phyloP scores from a whole-genome alignment of 2,329 filamentous ascomycete genomes.

The Diaporthe caulivora region DNA sequence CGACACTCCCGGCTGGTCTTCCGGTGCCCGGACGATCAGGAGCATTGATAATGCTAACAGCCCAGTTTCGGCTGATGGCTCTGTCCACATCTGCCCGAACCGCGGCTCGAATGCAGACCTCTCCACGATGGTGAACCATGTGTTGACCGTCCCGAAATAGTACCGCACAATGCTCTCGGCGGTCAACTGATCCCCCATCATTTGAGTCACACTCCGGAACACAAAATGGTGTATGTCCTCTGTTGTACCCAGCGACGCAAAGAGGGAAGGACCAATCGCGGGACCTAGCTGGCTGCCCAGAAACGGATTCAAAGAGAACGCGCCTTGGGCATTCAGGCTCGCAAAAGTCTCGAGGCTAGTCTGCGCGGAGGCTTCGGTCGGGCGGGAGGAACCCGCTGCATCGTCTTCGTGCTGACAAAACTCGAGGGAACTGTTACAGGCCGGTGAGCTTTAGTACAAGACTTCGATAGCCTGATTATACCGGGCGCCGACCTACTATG shows the following conservation, averaged over 20 bases:
- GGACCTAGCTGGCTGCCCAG: constrained; percentile 39
- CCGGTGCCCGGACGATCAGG: constrained; percentile 43
- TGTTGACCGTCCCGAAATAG: constrained; percentile 47
- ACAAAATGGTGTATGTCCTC: constrained; percentile 45
- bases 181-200: constrained; percentile 42
- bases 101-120: constrained; percentile 42
- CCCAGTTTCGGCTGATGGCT: constrained; percentile 46
- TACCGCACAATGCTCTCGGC: constrained; percentile 43
- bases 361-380: constrained; percentile 31
- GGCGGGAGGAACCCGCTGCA: constrained; percentile 28
- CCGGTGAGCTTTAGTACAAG: constrained; percentile 20
- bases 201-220: constrained; percentile 45
- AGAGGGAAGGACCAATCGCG: constrained; percentile 43
- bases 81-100: constrained; percentile 44
- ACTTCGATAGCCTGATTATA: background rate
- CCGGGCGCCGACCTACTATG: constrained; percentile 43
- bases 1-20: constrained; percentile 39
- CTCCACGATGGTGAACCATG: constrained; percentile 48
- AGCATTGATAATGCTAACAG: constrained; percentile 47
- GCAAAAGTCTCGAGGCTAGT: constrained; percentile 33
- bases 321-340: constrained; percentile 18
- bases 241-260: constrained; percentile 44
- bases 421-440: constrained; percentile 42
- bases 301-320: constrained; percentile 40
- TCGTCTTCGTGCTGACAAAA: constrained; percentile 47